Base-by-base conservation (phyloP, 2,329 filamentous ascomycete genomes). In the Aspergillus flavus region DNA sequence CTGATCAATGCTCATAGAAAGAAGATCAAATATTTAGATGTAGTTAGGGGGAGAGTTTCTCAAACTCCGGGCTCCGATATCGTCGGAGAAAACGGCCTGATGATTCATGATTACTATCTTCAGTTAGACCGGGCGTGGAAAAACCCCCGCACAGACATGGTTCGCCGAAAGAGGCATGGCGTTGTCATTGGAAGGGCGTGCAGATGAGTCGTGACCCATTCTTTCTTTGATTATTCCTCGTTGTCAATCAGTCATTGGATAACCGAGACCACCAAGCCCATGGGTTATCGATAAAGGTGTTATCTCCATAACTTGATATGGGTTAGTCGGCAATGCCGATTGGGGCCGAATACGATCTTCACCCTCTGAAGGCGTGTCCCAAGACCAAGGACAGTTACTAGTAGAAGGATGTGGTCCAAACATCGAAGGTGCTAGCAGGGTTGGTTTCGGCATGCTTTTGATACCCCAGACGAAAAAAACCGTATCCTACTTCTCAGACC, bases 381-480 rank as follows among this genome's bases (percentile, higher is more conserved):
- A 59, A 62, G 19, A 16, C 28, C 26, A 67, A 63, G 60, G 57
- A 45, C 61, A 66, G 63, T 58, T 28, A 28, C 26, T 34, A 32
- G 30, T 62, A 61, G 55, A 63, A 60, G 50, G 52, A 52, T 57
- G 54, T 62, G 68, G 67, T 66, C 71, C 64, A 50, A 14, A 21
- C 54, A 39, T 39, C 66, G 65, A 69, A 71, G 68, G 67, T 69
- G 64, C 67, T 70, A 61, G 58, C 56, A 64, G 26, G 30, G 36
- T 59, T 43, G 43, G 48, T 56, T 67, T 61, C 68, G 64, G 64
- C 61, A 66, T 63, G 62, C 61, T 66, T 66, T 72, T 67, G 46
- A 58, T 67, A 73, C 72, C 69, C 72, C 69, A 59, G 71, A 73
- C 70, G 67, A 71, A 64, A 65, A 65, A 67, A 61, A 63, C 48